Evolutionary conservation across 257 asterid genomes (phyloP).

Genomic region (Solanum acaule): DNA sequence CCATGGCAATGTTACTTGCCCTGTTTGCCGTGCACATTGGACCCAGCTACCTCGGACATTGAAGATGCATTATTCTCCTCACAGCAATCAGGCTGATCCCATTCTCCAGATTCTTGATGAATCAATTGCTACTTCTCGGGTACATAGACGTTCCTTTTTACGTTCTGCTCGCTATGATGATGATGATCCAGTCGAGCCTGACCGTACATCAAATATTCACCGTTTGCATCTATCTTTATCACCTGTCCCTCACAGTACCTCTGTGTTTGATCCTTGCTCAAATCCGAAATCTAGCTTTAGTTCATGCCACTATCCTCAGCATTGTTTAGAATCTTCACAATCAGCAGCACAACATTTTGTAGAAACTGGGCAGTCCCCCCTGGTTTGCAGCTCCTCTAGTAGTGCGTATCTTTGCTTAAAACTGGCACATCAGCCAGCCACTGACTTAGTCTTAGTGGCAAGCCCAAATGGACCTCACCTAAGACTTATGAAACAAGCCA

Average conservation of each 20-base stretch:
- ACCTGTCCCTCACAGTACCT: constrained; percentile 21
- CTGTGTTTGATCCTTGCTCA: constrained; percentile 11
- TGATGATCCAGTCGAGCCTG: constrained; percentile 76
- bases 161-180: constrained; percentile 78
- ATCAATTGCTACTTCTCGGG: constrained; percentile 77
- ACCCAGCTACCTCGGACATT: constrained; percentile 80
- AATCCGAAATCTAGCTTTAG: constrained; percentile 7
- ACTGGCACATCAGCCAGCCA: constrained; percentile 57
- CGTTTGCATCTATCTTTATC: constrained; percentile 60
- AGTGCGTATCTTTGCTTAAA: constrained; percentile 48
- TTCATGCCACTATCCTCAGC: constrained; percentile 11
- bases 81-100: constrained; percentile 50
- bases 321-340: constrained; percentile 16
- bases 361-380: constrained; percentile 8
- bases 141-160: constrained; percentile 75
- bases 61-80: constrained; percentile 32
- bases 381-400: constrained; percentile 20
- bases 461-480: constrained; percentile 83
- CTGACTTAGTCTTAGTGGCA: constrained; percentile 74
- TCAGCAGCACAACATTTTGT: constrained; percentile 19
- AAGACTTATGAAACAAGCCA: constrained; percentile 83
- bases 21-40: constrained; percentile 93
- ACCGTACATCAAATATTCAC: constrained; percentile 27
- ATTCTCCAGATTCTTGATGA: constrained; percentile 84
- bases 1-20: constrained; percentile 90